Conservation (phyloP, 139 green algal genomes). For the Micractinium conductrix region DNA sequence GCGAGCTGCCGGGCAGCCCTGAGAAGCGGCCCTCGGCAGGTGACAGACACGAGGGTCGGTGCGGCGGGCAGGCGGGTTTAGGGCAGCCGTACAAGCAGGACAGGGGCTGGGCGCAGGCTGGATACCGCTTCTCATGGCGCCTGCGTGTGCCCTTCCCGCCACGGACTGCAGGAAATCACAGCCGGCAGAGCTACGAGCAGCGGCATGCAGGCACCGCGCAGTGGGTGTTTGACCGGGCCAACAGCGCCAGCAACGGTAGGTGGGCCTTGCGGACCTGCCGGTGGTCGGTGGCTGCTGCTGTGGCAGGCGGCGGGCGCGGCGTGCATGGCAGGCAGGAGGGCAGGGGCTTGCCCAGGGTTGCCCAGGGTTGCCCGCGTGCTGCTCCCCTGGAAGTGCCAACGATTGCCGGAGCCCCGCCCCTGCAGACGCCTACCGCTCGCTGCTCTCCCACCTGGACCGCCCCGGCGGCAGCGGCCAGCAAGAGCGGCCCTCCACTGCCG, state of each 20-base stretch:
- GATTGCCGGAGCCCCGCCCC: too few relatives aligned
- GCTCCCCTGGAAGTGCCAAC: too few relatives aligned
- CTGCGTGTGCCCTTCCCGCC: neutral
- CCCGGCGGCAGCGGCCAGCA: neutral
- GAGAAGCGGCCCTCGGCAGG: neutral
- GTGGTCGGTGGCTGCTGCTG: too few relatives aligned
- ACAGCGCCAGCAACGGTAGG: constrained; percentile 22
- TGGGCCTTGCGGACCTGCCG: too few relatives aligned
- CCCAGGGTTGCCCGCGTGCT: neutral
- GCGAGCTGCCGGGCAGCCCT: constrained; percentile 19
- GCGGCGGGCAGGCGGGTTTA: too few relatives aligned
- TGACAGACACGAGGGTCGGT: neutral
- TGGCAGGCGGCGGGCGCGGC: neutral
- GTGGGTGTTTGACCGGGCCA: constrained; percentile 44
- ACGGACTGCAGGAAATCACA: neutral
- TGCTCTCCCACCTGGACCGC: constrained; percentile 20
- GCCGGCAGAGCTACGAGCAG: constrained; percentile 7
- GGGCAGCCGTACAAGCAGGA: neutral
- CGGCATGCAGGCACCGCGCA: constrained; percentile 35
- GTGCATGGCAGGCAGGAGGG: neutral
- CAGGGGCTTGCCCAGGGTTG: neutral
- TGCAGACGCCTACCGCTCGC: constrained; percentile 29
- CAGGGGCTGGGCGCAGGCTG: neutral
- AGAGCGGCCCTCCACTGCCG: neutral
- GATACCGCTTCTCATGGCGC: neutral